Evolutionary conservation across 2,329 filamentous ascomycete species (phyloP), one percentile per base, ranked within the genome.

Genomic region (Aspergillus persii): DNA sequence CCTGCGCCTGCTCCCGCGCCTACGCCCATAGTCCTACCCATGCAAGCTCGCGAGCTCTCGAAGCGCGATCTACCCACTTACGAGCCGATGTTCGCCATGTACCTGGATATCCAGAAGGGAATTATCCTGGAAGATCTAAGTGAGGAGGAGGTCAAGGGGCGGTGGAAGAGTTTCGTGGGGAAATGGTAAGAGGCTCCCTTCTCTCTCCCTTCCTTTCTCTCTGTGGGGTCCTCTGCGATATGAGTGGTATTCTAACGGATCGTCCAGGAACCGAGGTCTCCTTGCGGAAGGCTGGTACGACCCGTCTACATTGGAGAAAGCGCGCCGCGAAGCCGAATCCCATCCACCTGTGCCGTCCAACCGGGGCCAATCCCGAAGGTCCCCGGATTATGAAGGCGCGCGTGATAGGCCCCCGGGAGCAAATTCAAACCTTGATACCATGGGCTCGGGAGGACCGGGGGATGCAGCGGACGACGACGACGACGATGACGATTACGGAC

Each of bases 221-320:
- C 49, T 54, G 18, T 23, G 8, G 18, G 18, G 18, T 23, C 18
- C 18, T 23, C 18, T 23, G 18, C 18, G 18, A 23, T 23, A 23
- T 23, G 18, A 23, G 18, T 23, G 18, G 18, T 23, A 23, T 23
- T 3, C 44, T 23, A 30, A 23, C 81, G 86, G 74, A 86, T 79
- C 74, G 75, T 66, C 66, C 66, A 89, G 87, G 87, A 99, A 99
- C 79, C 85, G 86, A 68, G 89, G 88, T 71, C 91, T 94, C 77
- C 81, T 98, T 63, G 89, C 90, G 4, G 89, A 94, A 74, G 91
- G 91, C 50, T 99, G 94, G 94, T 99, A 98, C 76, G 91, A 96
- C 70, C 90, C 92, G 7, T 84, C 84, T 59, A 90, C 87, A 63
- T 86, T 91, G 61, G 74, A 81, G 63, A 82, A 78, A 57, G 83